Percentiles rank a stretch among this genome's conserved stretches.
phyloP scores from a whole-genome alignment of 2,329 filamentous ascomycete species.

The Ophiostoma novo-ulmi region DNA sequence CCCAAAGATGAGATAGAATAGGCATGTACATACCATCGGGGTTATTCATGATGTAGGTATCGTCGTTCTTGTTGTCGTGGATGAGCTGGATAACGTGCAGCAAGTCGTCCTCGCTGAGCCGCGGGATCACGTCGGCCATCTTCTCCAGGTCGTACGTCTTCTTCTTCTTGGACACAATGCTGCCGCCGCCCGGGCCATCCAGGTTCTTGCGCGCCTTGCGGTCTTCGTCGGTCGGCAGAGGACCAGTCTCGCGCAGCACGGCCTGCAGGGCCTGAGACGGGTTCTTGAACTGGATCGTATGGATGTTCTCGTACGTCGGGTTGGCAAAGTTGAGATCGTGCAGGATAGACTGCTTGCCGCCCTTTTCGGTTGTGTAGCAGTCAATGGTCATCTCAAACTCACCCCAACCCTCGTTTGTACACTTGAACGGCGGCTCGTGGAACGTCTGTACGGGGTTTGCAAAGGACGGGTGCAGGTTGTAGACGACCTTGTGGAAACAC shows the following conservation, averaged over 20 bases:
- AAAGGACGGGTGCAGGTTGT: conserved; percentile 92
- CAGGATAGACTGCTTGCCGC: conserved; percentile 67
- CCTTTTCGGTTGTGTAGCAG: conserved; percentile 78
- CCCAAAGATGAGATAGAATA: not conserved
- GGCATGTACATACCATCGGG: conserved; percentile 63
- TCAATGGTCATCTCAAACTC: conserved; percentile 95
- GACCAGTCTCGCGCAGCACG: conserved; percentile 74
- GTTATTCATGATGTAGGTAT: conserved; percentile 96
- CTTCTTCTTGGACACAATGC: conserved; percentile 55
- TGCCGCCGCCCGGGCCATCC: conserved; percentile 46
- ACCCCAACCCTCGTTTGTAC: conserved; percentile 94
- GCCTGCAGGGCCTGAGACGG: conserved; percentile 80
- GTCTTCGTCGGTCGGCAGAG: conserved; percentile 71
- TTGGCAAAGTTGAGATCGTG: conserved; percentile 92
- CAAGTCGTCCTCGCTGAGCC: conserved; percentile 86
- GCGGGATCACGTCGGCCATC: conserved; percentile 84
- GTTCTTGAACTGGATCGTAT: conserved; percentile 83
- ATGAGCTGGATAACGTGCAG: conserved; percentile 96
- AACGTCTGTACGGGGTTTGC: conserved; percentile 78
- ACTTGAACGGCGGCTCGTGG: conserved; percentile 78
- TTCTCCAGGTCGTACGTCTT: conserved; percentile 84
- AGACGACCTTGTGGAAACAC: conserved; percentile 87
- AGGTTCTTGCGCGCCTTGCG: conserved; percentile 57
- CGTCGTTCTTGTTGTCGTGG: conserved; percentile 89
- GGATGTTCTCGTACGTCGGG: conserved; percentile 74